Base-by-base conservation (phyloP, 345 rosid genomes). In the Punica granatum region DNA sequence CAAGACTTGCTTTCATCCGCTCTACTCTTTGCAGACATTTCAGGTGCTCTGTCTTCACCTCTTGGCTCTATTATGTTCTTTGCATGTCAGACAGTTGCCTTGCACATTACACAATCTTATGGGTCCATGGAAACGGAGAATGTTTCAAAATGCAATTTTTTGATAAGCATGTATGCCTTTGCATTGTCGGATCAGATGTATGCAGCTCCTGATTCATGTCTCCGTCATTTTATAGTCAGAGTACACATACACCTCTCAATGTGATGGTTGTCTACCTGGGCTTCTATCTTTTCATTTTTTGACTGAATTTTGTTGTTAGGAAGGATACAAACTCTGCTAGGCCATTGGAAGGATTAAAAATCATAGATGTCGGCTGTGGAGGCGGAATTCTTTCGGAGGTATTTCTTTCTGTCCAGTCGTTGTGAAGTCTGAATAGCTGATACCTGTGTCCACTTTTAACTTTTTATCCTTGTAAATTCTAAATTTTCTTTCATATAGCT, bases 301-400 rank as follows among this genome's bases (percentile, higher is more conserved):
- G 34, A 62, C 58, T 19, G 33, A 18, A 63, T 69, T 64, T n/a
- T 34, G 72, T 71, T 73, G 76, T 75, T 78, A 91, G 99, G 73
- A 91, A 82, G 90, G 86, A 91, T 80, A 88, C 95, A 56, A 67
- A 65, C 54, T 68, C 73, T 63, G 81, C 90, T 43, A 88, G 79
- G 79, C 99, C 99, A 70, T 83, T 91, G 60, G 88, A 94, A 78
- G 99, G 98, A 69, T 76, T 94, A 41, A 82, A 76, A 49, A 67
- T 94, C 54, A 73, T 80, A 28, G 99, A 94, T 70, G 89, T 94
- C 26, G 99, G 98, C 51, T 94, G 98, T 58, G 98, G 98, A 7
- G 99, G 99, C 10, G 99, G 98, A 67, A 82, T 94, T 67, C 96
- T 94, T 63, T 88, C 96, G 3, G 99, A 94, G 96, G 99, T 91